Evolutionary conservation across 2,329 filamentous ascomycete species (phyloP).

Genomic region (Colletotrichum sp.): DNA sequence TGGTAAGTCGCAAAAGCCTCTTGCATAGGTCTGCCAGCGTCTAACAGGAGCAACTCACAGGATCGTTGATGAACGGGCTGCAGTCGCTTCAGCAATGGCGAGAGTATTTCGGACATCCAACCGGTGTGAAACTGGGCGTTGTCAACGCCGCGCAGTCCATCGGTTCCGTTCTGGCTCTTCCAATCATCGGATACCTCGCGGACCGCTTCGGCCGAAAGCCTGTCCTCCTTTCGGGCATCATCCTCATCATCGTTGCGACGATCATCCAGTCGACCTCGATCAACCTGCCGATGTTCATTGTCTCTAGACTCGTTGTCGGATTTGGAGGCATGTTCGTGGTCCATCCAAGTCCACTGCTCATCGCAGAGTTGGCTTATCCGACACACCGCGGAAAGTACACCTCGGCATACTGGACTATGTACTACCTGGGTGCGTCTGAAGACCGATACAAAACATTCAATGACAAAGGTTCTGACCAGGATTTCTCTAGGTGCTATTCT

Average conservation of each 20-base stretch:
- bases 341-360: constrained; percentile 38
- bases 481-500: constrained; percentile 14
- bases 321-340: constrained; percentile 45
- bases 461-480: neutral
- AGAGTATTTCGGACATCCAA: constrained; percentile 33
- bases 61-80: constrained; percentile 43
- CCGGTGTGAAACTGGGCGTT: constrained; percentile 35
- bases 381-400: constrained; percentile 38
- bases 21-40: neutral
- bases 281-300: constrained; percentile 39
- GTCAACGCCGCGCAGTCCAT: constrained; percentile 48
- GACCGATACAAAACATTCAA: neutral
- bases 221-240: constrained; percentile 37
- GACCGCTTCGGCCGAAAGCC: constrained; percentile 42
- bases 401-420: constrained; percentile 37
- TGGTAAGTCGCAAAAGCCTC: neutral
- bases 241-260: constrained; percentile 38
- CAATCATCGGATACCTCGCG: constrained; percentile 41
- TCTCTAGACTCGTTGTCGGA: constrained; percentile 35
- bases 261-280: constrained; percentile 40
- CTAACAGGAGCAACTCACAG: constrained; percentile 15
- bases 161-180: constrained; percentile 46
- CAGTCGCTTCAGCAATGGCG: constrained; percentile 41
- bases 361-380: constrained; percentile 39
- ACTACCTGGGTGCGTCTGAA: constrained; percentile 26